A percentile compares a stretch with the other conserved stretches of the same genome.
Evolutionary conservation across 2,329 filamentous ascomycete species (phyloP).

Genomic region (Amesomyces nigricolor): DNA sequence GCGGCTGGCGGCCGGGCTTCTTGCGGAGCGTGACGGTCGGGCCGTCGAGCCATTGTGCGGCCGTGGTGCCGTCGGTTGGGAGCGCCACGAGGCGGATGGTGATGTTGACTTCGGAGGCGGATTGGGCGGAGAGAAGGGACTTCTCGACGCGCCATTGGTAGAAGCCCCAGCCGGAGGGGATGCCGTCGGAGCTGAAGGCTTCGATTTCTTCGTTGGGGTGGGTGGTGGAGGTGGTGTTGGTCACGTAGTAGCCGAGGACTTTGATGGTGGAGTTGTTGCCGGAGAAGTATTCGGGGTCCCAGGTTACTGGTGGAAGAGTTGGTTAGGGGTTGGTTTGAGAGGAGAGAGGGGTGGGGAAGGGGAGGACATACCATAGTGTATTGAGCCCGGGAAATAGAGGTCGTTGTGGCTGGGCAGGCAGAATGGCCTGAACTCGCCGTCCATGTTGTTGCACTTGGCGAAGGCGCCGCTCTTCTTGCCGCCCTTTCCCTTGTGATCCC

Average conservation of each 20-base stretch:
- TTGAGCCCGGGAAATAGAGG: slow-evolving; percentile 40
- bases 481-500: not conserved
- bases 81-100: slow-evolving; percentile 42
- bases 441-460: slow-evolving; percentile 43
- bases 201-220: slow-evolving; percentile 16
- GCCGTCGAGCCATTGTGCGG: slow-evolving; percentile 27
- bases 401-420: slow-evolving; percentile 43
- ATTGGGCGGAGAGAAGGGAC: not conserved
- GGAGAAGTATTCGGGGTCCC: slow-evolving; percentile 49
- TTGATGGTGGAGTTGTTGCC: slow-evolving; percentile 36
- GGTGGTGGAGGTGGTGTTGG: slow-evolving; percentile 16
- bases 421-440: slow-evolving; percentile 45
- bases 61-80: slow-evolving; percentile 23
- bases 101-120: slow-evolving; percentile 37
- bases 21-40: slow-evolving; percentile 39
- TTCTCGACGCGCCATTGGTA: slow-evolving; percentile 38
- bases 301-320: slow-evolving; percentile 43
- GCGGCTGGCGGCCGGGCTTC: slow-evolving; percentile 25
- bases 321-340: slow-evolving; percentile 4
- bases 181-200: slow-evolving; percentile 33
- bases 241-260: slow-evolving; percentile 35
- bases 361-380: slow-evolving; percentile 47
- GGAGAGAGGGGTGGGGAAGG: not conserved
- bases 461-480: slow-evolving; percentile 45
- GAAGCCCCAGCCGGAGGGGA: slow-evolving; percentile 42